phyloP scores from a whole-genome alignment of 371 early-diverging fungal genomes.

The Rhizopus arrhizus region DNA sequence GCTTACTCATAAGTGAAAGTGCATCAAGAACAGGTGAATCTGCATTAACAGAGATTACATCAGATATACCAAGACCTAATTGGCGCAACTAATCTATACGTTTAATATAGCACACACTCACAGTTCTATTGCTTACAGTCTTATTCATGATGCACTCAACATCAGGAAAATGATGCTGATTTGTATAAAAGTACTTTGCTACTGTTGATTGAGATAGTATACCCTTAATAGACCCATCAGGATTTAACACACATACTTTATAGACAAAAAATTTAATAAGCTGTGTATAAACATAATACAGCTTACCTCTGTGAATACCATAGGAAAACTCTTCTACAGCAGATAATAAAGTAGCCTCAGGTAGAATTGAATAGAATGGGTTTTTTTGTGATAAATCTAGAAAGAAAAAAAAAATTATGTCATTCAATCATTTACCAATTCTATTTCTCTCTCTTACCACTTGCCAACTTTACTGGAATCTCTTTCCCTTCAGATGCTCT shows the following conservation, averaged over 20 bases:
- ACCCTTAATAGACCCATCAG: constrained; percentile 51
- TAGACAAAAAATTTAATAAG: constrained; percentile 1
- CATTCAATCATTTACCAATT: neutral
- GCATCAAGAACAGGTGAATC: constrained; percentile 56
- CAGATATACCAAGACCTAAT: constrained; percentile 53
- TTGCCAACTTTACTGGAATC: constrained; percentile 66
- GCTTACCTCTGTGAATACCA: constrained; percentile 72
- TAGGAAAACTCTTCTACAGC: constrained; percentile 73
- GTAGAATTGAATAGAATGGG: constrained; percentile 79
- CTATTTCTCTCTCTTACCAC: constrained; percentile 33
- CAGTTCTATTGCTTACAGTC: constrained; percentile 32
- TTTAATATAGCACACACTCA: neutral
- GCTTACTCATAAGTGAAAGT: constrained; percentile 57
- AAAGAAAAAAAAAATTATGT: neutral
- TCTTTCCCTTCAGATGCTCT: constrained; percentile 50
- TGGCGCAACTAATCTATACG: constrained; percentile 37
- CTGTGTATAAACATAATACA: neutral
- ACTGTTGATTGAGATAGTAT: constrained; percentile 81
- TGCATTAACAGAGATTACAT: constrained; percentile 55
- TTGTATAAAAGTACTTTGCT: constrained; percentile 61
- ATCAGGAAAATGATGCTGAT: constrained; percentile 43
- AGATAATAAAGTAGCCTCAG: constrained; percentile 73
- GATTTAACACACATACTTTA: constrained; percentile 62
- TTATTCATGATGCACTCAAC: constrained; percentile 35
- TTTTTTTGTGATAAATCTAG: constrained; percentile 78